Base-by-base conservation (phyloP, 139 green algal species). In the Auxenochlorella protothecoides region DNA sequence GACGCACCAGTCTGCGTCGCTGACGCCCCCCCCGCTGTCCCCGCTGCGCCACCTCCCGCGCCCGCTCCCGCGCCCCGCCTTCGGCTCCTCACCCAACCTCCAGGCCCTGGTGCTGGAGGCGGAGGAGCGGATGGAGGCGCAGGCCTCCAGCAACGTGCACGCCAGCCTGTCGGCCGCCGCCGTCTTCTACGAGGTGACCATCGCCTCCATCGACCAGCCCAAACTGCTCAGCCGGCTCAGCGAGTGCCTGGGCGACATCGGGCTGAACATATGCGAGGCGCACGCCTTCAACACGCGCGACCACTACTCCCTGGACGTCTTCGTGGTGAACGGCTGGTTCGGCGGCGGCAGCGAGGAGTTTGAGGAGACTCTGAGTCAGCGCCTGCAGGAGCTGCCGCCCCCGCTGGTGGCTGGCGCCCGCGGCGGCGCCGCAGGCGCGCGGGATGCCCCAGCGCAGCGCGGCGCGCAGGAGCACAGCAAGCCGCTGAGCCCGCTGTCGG, bases 271-370 rank as follows among this genome's bases (percentile, higher is more conserved):
- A 55, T 88, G 91, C 16, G 94, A 99, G 77, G 95, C 95, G 10
- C 94, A 99, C 75, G 95, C 92, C 0, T 99, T 99, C 87, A 98
- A 95, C 84, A 97, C 94, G 12, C 85, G 78, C 53, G 94, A 99
- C 70, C 75, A 84, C 12, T 98, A 94, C 75, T 91, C 86, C 2
- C 75, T 99, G 68, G 95, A 99, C 77, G 91, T 99, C 16, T 99
- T 99, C 83, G 89, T 99, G 6, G 89, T 96, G 15, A 92, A 95
- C 70, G 87, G 88, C 56, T 96, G 89, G 89, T 77, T 68, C 16
- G 73, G 77, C 4, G 69, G 81, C 56, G 83, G 81, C 54, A 74
- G 68, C 5, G 74, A 87, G 63, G 79, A 82, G 52, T 63, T 94
- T 64, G 90, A 92, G 72, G 87, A 93, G 70, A 79, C 89, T 55